Base-by-base conservation (phyloP, 192 early-diverging fungal genomes). In the Rhizophagus clarus region DNA sequence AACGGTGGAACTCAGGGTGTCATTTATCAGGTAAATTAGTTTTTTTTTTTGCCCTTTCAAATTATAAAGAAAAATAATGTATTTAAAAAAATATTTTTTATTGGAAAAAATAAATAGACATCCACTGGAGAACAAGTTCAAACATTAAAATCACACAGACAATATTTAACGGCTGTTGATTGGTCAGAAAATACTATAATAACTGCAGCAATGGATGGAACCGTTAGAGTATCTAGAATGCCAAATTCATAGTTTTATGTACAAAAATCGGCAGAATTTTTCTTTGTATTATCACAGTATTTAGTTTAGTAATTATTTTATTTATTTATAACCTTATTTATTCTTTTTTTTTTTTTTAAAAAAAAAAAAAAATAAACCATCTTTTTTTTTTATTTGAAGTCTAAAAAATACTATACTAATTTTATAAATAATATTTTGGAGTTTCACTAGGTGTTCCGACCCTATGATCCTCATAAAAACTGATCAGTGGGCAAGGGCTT, bases 111-210 rank as follows among this genome's bases (percentile, higher is more conserved):
- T 22, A 14, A 20, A 37, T 78, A 85, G 85, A 81, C 82, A 63
- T 83, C 82, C 20, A 81, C 78, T 2, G 89, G 87, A 12, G 79
- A 85, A 40, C 82, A 83, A 28, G 84, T 84, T 4, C 82, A 88
- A 51, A 82, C 82, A 26, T 79, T 90, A n/a, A 77, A 81, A 24
- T 80, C 84, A 14, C 81, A 86, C n/a, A 76, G 82, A 31, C 81
- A 84, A 63, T 76, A 79, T 9, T 56, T 90, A 8, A 89, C 88
- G 2, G 77, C 85, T 31, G 88, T 89, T 1, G 89, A 90, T 73
- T 90, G 89, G 89, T 80, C 85, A 5, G 88, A 82, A 3, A 87
- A 83, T 81, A 84, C 89, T 14, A 87, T 87, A 68, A 70, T 90
- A 29, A 82, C 88, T 37, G 89, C 85, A 34, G 82, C 83, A 7